Percentiles rank a stretch among this genome's conserved stretches.
Evolutionary conservation across 345 rosid species (phyloP).

Genomic region (Raphanus raphanistrum): DNA sequence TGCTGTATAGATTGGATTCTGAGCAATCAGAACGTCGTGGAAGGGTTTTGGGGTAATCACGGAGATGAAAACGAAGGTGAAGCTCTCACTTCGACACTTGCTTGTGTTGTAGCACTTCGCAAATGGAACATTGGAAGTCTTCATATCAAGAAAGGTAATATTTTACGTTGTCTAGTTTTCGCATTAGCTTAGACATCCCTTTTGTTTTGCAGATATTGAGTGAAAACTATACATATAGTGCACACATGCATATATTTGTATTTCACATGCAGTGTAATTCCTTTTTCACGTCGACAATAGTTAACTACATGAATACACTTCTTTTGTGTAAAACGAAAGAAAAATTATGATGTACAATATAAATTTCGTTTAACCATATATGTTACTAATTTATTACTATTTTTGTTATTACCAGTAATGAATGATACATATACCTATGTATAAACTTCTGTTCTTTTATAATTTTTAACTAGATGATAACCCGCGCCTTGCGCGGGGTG

Average conservation of each 20-base stretch:
- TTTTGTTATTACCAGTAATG: neutral
- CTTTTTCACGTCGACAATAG: neutral
- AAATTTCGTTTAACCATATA: neutral
- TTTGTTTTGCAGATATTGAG: neutral
- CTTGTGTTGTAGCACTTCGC: slow-evolving; percentile 53
- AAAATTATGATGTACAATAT: neutral
- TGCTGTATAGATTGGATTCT: slow-evolving; percentile 60
- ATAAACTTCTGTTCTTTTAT: neutral
- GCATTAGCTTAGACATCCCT: neutral
- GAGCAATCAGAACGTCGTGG: slow-evolving; percentile 39
- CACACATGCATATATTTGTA: neutral
- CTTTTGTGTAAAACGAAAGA: neutral
- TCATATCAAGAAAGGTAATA: neutral
- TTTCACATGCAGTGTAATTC: neutral
- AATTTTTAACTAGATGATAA: neutral
- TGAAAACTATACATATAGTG: neutral
- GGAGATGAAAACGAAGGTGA: slow-evolving; percentile 30
- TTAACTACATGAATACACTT: neutral
- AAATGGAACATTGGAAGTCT: slow-evolving; percentile 43
- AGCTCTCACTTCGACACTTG: slow-evolving; percentile 51
- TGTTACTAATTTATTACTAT: neutral
- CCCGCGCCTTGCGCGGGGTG: no score
- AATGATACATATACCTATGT: neutral
- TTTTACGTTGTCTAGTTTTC: neutral
- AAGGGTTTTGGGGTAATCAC: slow-evolving; percentile 55